Evolutionary conservation across 2,329 filamentous ascomycete species (phyloP), one percentile per base, ranked within the genome.

Genomic region (Colletotrichum eleusines): DNA sequence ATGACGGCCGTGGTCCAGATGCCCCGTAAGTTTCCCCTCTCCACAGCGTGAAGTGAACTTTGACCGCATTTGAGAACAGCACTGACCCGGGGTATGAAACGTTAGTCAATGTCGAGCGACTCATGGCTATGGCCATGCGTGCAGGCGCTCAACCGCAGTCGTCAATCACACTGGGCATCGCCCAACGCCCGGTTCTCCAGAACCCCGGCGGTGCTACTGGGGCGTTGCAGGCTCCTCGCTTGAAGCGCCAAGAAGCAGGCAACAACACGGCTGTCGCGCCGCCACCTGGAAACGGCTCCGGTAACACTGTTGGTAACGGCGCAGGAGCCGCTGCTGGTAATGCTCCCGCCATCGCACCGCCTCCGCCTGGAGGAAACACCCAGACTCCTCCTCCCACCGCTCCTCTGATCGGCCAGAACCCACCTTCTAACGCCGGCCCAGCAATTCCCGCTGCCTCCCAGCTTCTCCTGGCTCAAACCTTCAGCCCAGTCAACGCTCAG

Each of bases 1-100:
- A 75, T 75, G 74, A 71, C 73, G 1, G 74, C 74, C 35, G 74
- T 75, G 35, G 73, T 75, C 35, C 74, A 75, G 55, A 61, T 75
- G 40, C 74, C 74, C 28, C 62, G 74, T 75, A 66, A 63, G 74
- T 74, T 28, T n/a, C n/a, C n/a, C 8, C 16, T 14, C 3, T 12
- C 20, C 51, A 3, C 18, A 14, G 9, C 20, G 9, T 55, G 44
- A 40, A 65, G 42, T 28, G 57, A 68, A 58, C 38, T 55, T 48
- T 66, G n/a, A 38, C 40, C 20, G 5, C 44, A 16, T 55, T 48
- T 53, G 38, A 28, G 11, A 7, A 7, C 35, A 48, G 44, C 54
- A 67, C 69, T 73, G 38, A 67, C 59, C n/a, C n/a, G 46, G 33
- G 16, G 28, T 40, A 14, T 71, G 68, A 71, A 71, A 71, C 68